A percentile compares a stretch with the other conserved stretches of the same genome.
Conservation (phyloP, 768 basidiomycete genomes). For the Auricularia sp. region DNA sequence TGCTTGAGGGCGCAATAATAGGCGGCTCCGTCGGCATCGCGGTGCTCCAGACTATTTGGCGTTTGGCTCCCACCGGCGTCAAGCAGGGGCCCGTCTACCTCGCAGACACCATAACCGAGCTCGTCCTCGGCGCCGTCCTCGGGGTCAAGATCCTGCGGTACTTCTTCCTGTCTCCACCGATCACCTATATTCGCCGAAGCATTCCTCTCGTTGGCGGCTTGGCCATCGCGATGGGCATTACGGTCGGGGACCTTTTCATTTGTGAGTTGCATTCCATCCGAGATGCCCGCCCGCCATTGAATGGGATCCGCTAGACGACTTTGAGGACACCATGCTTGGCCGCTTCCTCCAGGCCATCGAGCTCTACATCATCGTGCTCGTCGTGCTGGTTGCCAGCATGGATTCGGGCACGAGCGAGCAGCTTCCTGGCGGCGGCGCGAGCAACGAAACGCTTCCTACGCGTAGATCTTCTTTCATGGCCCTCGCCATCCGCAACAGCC, state of each 20-base stretch:
- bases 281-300: neutral
- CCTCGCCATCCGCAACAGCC: neutral
- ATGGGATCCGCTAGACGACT: slow-evolving; percentile 35
- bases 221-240: slow-evolving; percentile 40
- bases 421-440: neutral
- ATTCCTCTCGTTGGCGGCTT: slow-evolving; percentile 42
- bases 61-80: slow-evolving; percentile 31
- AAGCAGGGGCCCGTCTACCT: slow-evolving; percentile 43
- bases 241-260: slow-evolving; percentile 42
- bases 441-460: neutral
- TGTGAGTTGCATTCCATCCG: slow-evolving; percentile 38
- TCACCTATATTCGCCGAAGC: neutral
- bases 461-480: neutral
- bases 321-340: slow-evolving; percentile 62
- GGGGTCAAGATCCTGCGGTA: slow-evolving; percentile 44
- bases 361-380: slow-evolving; percentile 52
- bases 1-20: slow-evolving; percentile 45
- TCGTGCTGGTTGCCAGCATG: slow-evolving; percentile 32
- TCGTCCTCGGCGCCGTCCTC: slow-evolving; percentile 48
- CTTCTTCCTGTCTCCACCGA: neutral
- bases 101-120: slow-evolving; percentile 46
- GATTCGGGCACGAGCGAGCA: neutral
- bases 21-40: slow-evolving; percentile 36
- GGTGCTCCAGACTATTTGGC: slow-evolving; percentile 56
- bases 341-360: slow-evolving; percentile 52